phyloP scores from a whole-genome alignment of 371 early-diverging fungal genomes.

The Mycotypha africana region DNA sequence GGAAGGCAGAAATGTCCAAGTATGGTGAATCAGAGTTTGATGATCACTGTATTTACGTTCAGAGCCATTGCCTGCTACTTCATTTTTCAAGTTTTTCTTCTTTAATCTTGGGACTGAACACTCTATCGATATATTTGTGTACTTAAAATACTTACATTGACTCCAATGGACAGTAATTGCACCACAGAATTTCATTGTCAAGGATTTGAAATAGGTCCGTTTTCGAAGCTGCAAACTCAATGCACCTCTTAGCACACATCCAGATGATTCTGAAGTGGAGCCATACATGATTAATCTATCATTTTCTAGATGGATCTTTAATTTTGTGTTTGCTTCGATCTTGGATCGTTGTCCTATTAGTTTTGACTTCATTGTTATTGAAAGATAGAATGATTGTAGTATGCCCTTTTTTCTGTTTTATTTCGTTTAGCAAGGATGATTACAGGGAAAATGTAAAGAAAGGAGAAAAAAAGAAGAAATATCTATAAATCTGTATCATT shows the following conservation, averaged over 20 bases:
- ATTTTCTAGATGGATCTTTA: conserved; percentile 27
- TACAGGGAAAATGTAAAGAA: conserved; percentile 1
- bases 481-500: too few relatives aligned
- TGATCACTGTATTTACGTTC: conserved; percentile 15
- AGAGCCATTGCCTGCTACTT: conserved; percentile 16
- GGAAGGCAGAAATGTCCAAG: conserved; percentile 24
- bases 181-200: conserved; percentile 18
- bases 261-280: conserved; percentile 22
- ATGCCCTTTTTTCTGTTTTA: too few relatives aligned
- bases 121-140: too few relatives aligned
- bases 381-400: too few relatives aligned
- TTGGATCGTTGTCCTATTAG: too few relatives aligned
- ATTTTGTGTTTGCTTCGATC: conserved; percentile 9
- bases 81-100: too few relatives aligned
- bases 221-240: conserved; percentile 15
- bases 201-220: conserved; percentile 13
- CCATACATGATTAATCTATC: conserved; percentile 28
- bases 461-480: conserved; percentile 1
- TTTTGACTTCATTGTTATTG: too few relatives aligned
- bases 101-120: too few relatives aligned
- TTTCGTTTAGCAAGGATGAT: too few relatives aligned
- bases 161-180: conserved; percentile 21
- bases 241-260: conserved; percentile 28
- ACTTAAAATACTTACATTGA: conserved; percentile 11
- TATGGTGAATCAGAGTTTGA: conserved; percentile 17